Conservation (phyloP, 2,329 filamentous ascomycete species). For the Chalaropsis ovoidea region DNA sequence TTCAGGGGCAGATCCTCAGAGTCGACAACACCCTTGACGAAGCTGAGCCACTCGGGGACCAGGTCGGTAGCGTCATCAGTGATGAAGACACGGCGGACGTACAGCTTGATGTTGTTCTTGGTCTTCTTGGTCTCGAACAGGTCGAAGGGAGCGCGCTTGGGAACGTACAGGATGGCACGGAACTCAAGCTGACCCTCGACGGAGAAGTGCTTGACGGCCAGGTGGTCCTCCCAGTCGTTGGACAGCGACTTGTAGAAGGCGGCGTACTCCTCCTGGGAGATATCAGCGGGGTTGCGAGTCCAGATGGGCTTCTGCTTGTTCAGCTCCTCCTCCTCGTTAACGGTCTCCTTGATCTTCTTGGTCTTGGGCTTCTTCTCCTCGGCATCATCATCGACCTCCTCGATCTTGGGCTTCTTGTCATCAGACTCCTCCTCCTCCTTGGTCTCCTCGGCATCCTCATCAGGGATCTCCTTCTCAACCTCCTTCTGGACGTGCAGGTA, state of each 20-base stretch:
- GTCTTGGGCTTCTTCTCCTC: constrained; percentile 93
- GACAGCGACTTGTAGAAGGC: constrained; percentile 99
- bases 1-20: constrained; percentile 99
- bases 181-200: constrained; percentile 99
- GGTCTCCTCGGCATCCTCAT: constrained; percentile 70
- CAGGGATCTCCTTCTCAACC: constrained; percentile 96
- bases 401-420: constrained; percentile 91
- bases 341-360: constrained; percentile 98
- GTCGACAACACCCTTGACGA: constrained; percentile 99
- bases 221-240: constrained; percentile 99
- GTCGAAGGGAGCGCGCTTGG: constrained; percentile 98
- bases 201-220: constrained; percentile 99
- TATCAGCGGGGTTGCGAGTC: constrained; percentile 95
- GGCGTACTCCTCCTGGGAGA: constrained; percentile 91
- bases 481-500: constrained; percentile 99
- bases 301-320: constrained; percentile 99
- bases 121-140: constrained; percentile 99
- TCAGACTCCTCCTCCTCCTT: constrained; percentile 58
- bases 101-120: constrained; percentile 99
- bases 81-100: constrained; percentile 99
- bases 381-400: constrained; percentile 83
- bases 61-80: constrained; percentile 98
- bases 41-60: constrained; percentile 98
- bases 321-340: constrained; percentile 97
- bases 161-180: constrained; percentile 98